Evolutionary conservation across 805 yeast genomes (phyloP), one percentile per base, ranked within the genome.

Genomic region (Saturnispora serradocipensis): DNA sequence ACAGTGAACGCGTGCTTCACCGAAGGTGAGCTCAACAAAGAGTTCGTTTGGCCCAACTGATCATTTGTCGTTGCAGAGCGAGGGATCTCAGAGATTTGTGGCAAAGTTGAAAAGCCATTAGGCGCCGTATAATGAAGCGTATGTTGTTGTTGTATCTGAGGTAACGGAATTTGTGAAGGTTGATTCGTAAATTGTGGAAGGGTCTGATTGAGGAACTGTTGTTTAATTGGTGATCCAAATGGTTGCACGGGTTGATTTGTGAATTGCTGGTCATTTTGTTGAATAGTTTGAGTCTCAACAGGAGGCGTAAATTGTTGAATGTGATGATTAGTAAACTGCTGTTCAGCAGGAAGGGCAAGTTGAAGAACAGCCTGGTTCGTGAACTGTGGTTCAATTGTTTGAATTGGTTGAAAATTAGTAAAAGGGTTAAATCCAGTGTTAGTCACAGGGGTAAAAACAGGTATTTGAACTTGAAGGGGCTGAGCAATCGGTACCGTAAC

Each of bases 351-450:
- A 16, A 20, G 40, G 5, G 18, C 20, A 11, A 20, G 8, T 32
- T 45, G 49, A 7, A 38, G 44, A 40, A 24, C 30, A 10, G 44
- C 15, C 24, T 38, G 49, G 30, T 39, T 42, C 22, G 49, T 47
- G 8, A 39, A 47, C 22, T 47, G 49, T 24, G 43, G 44, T 40
- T 40, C 28, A 39, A 28, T 20, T 8, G 28, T 20, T 38, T 38
- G 42, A 27, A 28, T 27, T 11, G 44, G 49, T 4, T 18, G 30
- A 40, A 50, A 49, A 45, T 54, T 54, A 9, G 50, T 35, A 42
- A 55, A 55, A 25, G 57, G 56, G 25, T 55, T 53, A 20, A 54
- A 55, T 2, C 58, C 58, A n/a, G 58, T 57, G 11, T 16, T 20
- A 18, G 20, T 4, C 20, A 18, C 22, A 18, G 42, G 42, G 15